Evolutionary conservation across 2,329 filamentous ascomycete genomes (phyloP).

Genomic region (Cercospora sp.): DNA sequence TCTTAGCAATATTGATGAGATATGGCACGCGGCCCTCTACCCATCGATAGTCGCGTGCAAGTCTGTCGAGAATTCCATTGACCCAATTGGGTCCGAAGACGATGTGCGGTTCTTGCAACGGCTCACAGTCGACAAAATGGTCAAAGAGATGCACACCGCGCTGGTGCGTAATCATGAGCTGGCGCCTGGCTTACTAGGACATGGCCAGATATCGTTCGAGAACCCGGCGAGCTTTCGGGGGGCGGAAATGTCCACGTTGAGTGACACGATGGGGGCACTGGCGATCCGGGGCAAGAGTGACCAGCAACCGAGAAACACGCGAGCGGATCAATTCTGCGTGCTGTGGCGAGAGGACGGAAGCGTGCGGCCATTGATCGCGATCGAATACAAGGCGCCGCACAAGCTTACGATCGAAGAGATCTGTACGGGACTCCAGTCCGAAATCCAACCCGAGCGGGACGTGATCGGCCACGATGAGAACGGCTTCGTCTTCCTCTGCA

Average conservation of each 20-base stretch:
- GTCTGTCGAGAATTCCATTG: not conserved
- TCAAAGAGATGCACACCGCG: not conserved
- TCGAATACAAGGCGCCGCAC: conserved; percentile 1
- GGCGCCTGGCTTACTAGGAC: not conserved
- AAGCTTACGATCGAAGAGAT: not conserved
- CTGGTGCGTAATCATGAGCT: not conserved
- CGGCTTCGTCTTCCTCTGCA: conserved; percentile 10
- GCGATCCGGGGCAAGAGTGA: not conserved
- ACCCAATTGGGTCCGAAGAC: not conserved
- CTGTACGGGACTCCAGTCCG: not conserved
- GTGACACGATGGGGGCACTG: not conserved
- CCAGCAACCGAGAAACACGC: not conserved
- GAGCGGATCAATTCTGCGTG: not conserved
- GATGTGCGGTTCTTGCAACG: not conserved
- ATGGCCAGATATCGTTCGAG: not conserved
- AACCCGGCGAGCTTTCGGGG: not conserved
- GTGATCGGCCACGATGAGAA: conserved; percentile 15
- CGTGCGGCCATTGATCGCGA: not conserved
- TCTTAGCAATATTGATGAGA: not conserved
- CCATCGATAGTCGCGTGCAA: not conserved
- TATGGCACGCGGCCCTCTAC: not conserved
- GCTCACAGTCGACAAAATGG: not conserved
- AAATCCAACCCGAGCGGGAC: not conserved
- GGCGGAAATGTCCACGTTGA: not conserved
- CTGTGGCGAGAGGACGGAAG: not conserved